phyloP scores from a whole-genome alignment of 129 eudicot species.

The Lactuca sativa region DNA sequence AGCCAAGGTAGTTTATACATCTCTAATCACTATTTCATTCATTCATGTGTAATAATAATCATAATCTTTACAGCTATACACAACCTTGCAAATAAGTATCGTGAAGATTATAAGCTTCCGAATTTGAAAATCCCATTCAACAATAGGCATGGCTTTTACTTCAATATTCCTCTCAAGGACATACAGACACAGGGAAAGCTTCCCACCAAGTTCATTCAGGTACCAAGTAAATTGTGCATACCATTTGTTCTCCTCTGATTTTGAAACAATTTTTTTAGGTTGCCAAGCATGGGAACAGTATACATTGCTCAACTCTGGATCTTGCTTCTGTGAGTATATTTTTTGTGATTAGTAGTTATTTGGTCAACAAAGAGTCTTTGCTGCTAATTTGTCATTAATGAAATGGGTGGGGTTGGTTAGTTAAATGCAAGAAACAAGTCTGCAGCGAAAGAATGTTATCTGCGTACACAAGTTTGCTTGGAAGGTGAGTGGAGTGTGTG shows the following conservation, averaged over 20 bases:
- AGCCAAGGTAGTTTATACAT: constrained; percentile 71
- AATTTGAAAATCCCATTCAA: constrained; percentile 91
- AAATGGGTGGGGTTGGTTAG: constrained; percentile 27
- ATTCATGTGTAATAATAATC: too few species aligned
- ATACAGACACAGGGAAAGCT: constrained; percentile 83
- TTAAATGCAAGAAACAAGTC: constrained; percentile 95
- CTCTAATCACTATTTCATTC: neutral
- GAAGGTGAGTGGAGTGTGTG: constrained; percentile 55
- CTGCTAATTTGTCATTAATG: too few species aligned
- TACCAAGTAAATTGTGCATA: constrained; percentile 13
- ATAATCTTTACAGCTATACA: constrained; percentile 66
- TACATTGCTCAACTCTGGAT: constrained; percentile 90
- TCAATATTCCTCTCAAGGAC: constrained; percentile 90
- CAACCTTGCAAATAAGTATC: constrained; percentile 91
- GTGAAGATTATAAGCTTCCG: constrained; percentile 86
- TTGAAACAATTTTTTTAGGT: constrained; percentile 54
- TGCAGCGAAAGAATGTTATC: constrained; percentile 95
- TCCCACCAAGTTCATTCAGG: constrained; percentile 97
- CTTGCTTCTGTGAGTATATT: constrained; percentile 85
- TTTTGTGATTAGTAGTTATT: neutral
- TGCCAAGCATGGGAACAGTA: constrained; percentile 84
- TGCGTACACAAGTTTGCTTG: constrained; percentile 75
- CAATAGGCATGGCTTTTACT: constrained; percentile 94
- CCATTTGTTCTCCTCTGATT: constrained; percentile 17
- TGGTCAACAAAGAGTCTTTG: too few species aligned